Evolutionary conservation across 2,329 filamentous ascomycete species (phyloP), one percentile per base, ranked within the genome.

Genomic region (Cytospora chrysosperma): DNA sequence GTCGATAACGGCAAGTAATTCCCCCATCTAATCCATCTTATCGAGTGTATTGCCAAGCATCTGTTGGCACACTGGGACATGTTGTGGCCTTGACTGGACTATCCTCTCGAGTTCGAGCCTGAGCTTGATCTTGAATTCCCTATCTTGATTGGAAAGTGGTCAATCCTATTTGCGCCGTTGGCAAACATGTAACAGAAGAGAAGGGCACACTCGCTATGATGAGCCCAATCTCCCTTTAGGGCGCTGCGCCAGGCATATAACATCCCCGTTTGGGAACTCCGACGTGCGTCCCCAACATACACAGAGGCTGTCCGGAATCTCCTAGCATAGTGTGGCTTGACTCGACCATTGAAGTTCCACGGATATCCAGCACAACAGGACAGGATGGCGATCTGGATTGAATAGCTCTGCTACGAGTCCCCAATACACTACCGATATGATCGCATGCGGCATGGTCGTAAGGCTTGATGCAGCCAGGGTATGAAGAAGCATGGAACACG

Each of bases 371-470:
- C 61, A 55, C 62, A 68, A 1, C 73, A 79, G 64, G 71, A 76
- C 59, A 65, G 70, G 49, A 57, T 77, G 32, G 71, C 74, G 49
- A 76, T 72, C 9, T 78, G 76, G 76, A 75, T 78, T 58, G 77
- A 79, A 66, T 78, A 74, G 65, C 70, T 77, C 30, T 68, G 65
- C 56, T 77, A 64, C 61, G 68, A 73, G 61, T 70, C 40, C 59
- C 56, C 40, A 17, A 17, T 24, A 32, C 52, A 67, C 43, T 69
- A 70, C 54, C 43, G 50, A 34, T 69, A 71, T 60, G 64, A 55
- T 2, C 60, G 50, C 17, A 50, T 9, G 56, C 71, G 17, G 64
- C 73, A 57, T 62, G 65, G n/a, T n/a, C n/a, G n/a, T n/a, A n/a
- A n/a, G n/a, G n/a, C n/a, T n/a, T n/a, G 5, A 63, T 65, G 13